Conservation (phyloP, 202 grass and related monocot genomes). For the Cymbopogon flexuosus region DNA sequence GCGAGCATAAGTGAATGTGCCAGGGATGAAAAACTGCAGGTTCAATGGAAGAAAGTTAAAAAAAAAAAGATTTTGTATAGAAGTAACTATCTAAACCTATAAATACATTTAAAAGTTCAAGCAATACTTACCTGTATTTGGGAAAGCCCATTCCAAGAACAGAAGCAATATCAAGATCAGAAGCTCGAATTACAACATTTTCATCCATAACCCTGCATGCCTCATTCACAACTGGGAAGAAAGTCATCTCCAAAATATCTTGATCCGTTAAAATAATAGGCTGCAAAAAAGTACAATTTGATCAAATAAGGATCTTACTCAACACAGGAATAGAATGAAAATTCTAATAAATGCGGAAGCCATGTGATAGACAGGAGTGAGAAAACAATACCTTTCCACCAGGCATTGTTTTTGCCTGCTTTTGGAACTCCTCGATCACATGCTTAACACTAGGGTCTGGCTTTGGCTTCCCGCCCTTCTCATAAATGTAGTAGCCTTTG, state of each 20-base stretch:
- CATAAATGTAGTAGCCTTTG: conserved; percentile 91
- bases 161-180: conserved; percentile 95
- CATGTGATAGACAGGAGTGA: not conserved
- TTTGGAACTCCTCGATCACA: conserved; percentile 78
- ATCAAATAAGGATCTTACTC: conserved; percentile 4
- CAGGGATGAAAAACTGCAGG: not conserved
- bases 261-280: conserved; percentile 68
- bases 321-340: not conserved
- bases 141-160: conserved; percentile 98
- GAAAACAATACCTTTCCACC: conserved; percentile 65
- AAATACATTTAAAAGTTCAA: conserved; percentile 23
- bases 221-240: conserved; percentile 94
- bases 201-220: conserved; percentile 95
- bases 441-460: conserved; percentile 80
- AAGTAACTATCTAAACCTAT: not conserved
- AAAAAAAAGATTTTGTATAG: not conserved
- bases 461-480: conserved; percentile 91
- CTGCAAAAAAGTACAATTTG: conserved; percentile 44
- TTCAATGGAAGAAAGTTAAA: not conserved
- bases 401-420: conserved; percentile 45
- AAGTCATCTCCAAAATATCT: conserved; percentile 97
- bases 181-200: conserved; percentile 73
- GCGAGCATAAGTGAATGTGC: not conserved
- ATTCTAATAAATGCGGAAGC: conserved; percentile 9
- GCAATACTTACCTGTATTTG: conserved; percentile 65